Base-by-base conservation (phyloP, 139 green algal genomes). In the Chlamydomonas applanata region DNA sequence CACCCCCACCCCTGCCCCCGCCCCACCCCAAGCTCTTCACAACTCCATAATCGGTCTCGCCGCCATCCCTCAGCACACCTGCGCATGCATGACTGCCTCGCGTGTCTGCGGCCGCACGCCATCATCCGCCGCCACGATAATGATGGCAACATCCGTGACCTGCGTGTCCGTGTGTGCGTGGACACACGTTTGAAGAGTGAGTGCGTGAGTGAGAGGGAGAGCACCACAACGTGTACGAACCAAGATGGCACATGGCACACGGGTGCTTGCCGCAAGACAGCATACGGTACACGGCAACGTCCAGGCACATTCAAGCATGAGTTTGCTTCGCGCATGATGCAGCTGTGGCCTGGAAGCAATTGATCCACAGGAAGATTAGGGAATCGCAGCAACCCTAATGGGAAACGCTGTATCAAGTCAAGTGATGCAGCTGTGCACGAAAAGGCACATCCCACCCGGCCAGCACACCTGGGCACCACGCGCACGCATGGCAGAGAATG, bases 121-220 rank as follows among this genome's bases (percentile, higher is more conserved):
- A 72, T 99, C 96, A 76, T 99, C 94, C 13, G 96, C 96, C 24
- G 96, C 96, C 49, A 99, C 93, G 32, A 99, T 95, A 74, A 99
- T 93, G 77, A 99, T 88, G 11, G 95, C 96, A 29, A 99, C 90
- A 82, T 99, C 96, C 0, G 96, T 99, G 25, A 98, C 94, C 57
- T 88, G 80, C 9, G n/a, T n/a, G n/a, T n/a, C n/a, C n/a, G n/a
- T n/a, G 92, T 86, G 54, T 19, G 45, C 19, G 49, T 59, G 49
- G 19, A 16, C 49, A 59, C 19, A n/a, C 19, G 17, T 59, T 16
- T 59, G 16, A 59, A 59, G 49, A n/a, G 49, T n/a, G n/a, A n/a
- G n/a, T n/a, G n/a, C n/a, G n/a, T 59, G 16, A 59, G 49, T 59
- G 49, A 59, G 17, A 59, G 16, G 16, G 49, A 66, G 57, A 30